Percentiles rank a stretch among this genome's conserved stretches.
Conservation (phyloP, 2,329 filamentous ascomycete genomes). For the Paraphoma sp. region DNA sequence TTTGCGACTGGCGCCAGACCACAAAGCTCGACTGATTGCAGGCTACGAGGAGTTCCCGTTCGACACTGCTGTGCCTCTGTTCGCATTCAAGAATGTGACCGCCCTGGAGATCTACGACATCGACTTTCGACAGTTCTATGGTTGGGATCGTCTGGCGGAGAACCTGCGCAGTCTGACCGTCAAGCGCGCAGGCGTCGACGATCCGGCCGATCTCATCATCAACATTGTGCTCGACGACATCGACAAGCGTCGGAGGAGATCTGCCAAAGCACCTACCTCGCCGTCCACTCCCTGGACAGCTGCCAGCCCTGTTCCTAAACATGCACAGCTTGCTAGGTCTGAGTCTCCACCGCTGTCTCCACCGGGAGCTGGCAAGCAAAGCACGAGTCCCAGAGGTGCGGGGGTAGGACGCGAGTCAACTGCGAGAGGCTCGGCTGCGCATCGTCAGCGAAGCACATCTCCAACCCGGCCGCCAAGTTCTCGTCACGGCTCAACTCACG, state of each 20-base stretch:
- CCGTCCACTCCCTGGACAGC: constrained; percentile 73
- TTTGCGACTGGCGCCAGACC: constrained; percentile 87
- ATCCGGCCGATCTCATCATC: constrained; percentile 87
- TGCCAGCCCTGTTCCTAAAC: constrained; percentile 68
- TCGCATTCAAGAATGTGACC: constrained; percentile 96
- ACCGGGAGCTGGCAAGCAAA: constrained; percentile 48
- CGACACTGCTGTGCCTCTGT: constrained; percentile 94
- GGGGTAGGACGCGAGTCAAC: constrained; percentile 66
- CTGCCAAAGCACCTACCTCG: constrained; percentile 83
- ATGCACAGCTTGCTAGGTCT: constrained; percentile 71
- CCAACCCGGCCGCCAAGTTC: constrained; percentile 79
- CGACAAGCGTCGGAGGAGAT: constrained; percentile 86
- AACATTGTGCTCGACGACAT: constrained; percentile 96
- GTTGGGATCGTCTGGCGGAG: constrained; percentile 93
- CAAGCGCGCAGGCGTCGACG: constrained; percentile 85
- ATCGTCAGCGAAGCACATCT: constrained; percentile 76
- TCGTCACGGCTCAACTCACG: constrained; percentile 70
- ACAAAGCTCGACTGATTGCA: constrained; percentile 85
- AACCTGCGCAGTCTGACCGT: constrained; percentile 88
- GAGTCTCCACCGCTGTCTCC: constrained; percentile 63
- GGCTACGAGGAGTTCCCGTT: constrained; percentile 98
- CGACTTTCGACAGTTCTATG: constrained; percentile 96
- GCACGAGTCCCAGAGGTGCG: constrained; percentile 56
- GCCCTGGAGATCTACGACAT: constrained; percentile 93
- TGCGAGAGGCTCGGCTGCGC: constrained; percentile 39